A percentile compares a stretch with the other conserved stretches of the same genome.
phyloP scores from a whole-genome alignment of 2,329 filamentous ascomycete species.

The Neoscytalidium dimidiatum region DNA sequence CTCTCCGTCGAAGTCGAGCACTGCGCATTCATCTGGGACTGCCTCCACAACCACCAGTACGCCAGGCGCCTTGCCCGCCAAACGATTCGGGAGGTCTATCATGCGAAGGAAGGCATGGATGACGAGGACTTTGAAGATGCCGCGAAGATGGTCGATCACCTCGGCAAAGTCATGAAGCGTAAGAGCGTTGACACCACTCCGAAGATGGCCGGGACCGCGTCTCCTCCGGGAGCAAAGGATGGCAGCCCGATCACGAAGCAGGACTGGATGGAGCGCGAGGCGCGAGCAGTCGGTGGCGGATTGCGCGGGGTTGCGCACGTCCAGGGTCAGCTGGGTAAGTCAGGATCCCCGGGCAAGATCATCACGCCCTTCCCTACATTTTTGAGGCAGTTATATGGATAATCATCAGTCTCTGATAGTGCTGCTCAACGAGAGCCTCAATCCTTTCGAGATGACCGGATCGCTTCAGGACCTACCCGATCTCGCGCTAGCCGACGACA shows the following conservation, averaged over 20 bases:
- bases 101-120: constrained; percentile 87
- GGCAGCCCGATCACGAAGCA: background rate
- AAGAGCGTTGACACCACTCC: constrained; percentile 27
- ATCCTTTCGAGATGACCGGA: constrained; percentile 4
- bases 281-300: constrained; percentile 2
- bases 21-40: constrained; percentile 91
- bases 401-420: background rate
- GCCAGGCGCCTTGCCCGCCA: constrained; percentile 77
- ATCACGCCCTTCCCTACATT: too few relatives aligned
- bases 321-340: constrained; percentile 6
- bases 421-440: constrained; percentile 12
- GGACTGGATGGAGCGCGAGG: constrained; percentile 12
- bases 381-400: background rate
- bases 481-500: constrained; percentile 15
- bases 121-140: constrained; percentile 95
- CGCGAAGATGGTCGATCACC: constrained; percentile 79
- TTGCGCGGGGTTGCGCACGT: constrained; percentile 4
- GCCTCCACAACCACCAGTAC: constrained; percentile 75
- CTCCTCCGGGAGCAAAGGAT: background rate
- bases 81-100: constrained; percentile 88
- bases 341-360: background rate
- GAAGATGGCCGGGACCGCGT: background rate
- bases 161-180: constrained; percentile 87
- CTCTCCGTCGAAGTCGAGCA: constrained; percentile 92
- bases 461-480: constrained; percentile 3